Evolutionary conservation across 2,329 filamentous ascomycete genomes (phyloP).

Genomic region (Paracorniculantispora psalliotae): DNA sequence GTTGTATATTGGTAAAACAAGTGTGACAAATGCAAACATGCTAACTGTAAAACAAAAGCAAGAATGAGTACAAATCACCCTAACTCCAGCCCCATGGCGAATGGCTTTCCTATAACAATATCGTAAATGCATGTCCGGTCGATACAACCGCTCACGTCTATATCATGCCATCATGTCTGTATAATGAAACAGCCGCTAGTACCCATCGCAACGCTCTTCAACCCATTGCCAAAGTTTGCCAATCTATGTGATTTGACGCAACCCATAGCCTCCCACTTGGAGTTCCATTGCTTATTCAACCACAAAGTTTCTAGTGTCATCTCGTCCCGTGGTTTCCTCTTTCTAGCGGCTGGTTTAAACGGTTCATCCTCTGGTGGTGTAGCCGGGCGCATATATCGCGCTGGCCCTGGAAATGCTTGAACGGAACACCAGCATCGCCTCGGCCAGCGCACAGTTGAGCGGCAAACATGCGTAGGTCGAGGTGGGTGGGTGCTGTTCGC

Average conservation of each 20-base stretch:
- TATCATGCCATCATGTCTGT: background rate
- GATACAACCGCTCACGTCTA: background rate
- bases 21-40: background rate
- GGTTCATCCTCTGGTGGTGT: background rate
- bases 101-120: background rate
- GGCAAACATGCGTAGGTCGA: background rate
- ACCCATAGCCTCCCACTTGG: background rate
- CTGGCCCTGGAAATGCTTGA: no score
- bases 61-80: background rate
- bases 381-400: background rate
- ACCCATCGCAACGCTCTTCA: background rate
- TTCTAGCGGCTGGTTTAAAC: background rate
- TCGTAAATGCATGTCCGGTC: background rate
- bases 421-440: no score
- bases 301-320: background rate
- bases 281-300: background rate
- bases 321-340: background rate
- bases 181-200: background rate
- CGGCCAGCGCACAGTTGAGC: no score
- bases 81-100: background rate
- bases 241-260: background rate
- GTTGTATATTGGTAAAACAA: background rate
- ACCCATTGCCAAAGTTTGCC: background rate
- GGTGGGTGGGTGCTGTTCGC: no score
- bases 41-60: background rate